A percentile compares a stretch with the other conserved stretches of the same genome.
Conservation (phyloP, 2,329 filamentous ascomycete species). For the Arthrobotrys musiformis region DNA sequence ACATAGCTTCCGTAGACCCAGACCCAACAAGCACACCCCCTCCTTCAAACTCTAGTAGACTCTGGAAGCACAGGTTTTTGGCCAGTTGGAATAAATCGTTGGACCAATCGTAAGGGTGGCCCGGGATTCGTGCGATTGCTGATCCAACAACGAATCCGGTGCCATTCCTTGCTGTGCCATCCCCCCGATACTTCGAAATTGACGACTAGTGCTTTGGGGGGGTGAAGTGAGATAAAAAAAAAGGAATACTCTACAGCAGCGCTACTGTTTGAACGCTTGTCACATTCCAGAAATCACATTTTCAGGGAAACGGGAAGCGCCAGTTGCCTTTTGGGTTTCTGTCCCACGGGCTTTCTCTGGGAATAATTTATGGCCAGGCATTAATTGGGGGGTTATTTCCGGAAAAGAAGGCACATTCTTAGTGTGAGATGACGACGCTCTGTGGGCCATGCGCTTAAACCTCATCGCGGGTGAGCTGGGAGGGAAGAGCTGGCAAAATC, state of each 20-base stretch:
- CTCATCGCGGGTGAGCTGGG: constrained; percentile 36
- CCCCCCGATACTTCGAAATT: constrained; percentile 5
- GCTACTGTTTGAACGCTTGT: constrained; percentile 12
- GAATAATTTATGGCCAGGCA: not conserved
- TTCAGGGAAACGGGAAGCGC: constrained; percentile 25
- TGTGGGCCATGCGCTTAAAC: constrained; percentile 52
- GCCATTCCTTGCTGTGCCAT: constrained; percentile 4
- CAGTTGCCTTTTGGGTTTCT: constrained; percentile 12
- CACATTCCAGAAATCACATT: constrained; percentile 9
- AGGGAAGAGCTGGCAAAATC: constrained; percentile 19
- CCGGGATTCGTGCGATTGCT: constrained; percentile 16
- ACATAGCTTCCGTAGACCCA: not conserved
- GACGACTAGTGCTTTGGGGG: too few relatives aligned
- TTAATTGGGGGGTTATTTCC: constrained; percentile 32
- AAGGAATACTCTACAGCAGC: not conserved
- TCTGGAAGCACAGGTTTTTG: constrained; percentile 3
- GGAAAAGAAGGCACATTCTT: constrained; percentile 31
- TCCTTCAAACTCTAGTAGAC: constrained; percentile 27
- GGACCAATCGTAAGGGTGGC: constrained; percentile 14
- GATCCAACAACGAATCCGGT: constrained; percentile 43
- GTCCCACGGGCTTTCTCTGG: not conserved
- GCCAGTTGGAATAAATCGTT: constrained; percentile 23
- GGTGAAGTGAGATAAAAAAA: not conserved
- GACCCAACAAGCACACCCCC: constrained; percentile 4
- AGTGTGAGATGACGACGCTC: constrained; percentile 47